phyloP scores from a whole-genome alignment of 169 alveolate species.

The Amoebophrya sp. region DNA sequence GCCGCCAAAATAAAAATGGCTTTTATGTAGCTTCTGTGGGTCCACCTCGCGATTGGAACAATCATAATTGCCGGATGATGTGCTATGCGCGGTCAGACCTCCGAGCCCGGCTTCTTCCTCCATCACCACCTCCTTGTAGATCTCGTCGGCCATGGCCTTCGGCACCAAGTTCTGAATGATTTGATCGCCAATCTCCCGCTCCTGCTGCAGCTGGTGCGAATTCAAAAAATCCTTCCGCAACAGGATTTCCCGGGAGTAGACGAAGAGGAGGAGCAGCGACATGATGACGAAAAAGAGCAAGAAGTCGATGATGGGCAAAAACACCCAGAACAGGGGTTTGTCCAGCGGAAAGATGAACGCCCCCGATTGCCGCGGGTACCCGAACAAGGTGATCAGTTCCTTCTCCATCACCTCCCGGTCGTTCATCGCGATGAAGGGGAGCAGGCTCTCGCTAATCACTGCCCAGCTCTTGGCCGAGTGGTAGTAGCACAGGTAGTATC shows the following conservation, averaged over 20 bases:
- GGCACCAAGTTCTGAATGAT: background rate
- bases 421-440: background rate
- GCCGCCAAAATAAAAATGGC: no score
- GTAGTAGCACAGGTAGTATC: no score
- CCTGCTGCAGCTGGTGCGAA: background rate
- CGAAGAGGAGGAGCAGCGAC: background rate
- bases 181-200: background rate
- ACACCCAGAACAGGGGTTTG: background rate
- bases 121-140: no score
- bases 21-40: no score
- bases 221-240: background rate
- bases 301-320: background rate
- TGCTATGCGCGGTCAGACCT: no score
- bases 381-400: background rate
- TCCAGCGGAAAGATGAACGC: background rate
- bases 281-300: no score
- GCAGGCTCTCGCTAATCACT: background rate
- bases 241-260: background rate
- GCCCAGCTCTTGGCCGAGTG: background rate
- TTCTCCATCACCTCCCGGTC: background rate
- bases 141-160: background rate
- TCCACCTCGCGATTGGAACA: no score
- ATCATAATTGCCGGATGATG: no score
- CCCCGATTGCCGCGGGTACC: background rate
- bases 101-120: no score